Conservation (phyloP, 768 basidiomycete genomes). For the Hortiboletus campestris region DNA sequence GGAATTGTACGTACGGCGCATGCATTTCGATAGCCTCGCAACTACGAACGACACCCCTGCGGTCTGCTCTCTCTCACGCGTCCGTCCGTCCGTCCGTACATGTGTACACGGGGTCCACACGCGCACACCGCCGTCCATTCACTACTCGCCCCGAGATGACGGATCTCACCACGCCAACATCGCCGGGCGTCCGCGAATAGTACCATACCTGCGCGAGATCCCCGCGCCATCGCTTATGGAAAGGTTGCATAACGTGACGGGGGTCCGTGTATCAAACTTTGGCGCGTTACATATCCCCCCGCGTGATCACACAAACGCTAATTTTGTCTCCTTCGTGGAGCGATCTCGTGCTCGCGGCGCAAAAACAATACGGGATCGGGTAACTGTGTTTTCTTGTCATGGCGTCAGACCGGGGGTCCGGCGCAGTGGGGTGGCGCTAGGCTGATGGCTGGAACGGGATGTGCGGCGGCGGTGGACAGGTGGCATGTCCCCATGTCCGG, state of each 20-base stretch:
- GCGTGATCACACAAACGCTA: background rate
- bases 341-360: slow-evolving; percentile 9
- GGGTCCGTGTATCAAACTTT: background rate
- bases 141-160: background rate
- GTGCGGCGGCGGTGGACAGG: slow-evolving; percentile 1
- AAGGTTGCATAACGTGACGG: slow-evolving; percentile 7
- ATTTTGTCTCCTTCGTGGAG: slow-evolving; percentile 1
- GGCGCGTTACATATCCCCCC: background rate
- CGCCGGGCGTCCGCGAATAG: slow-evolving; percentile 6
- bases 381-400: background rate
- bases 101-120: background rate
- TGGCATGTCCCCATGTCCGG: background rate
- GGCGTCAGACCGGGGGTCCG: background rate
- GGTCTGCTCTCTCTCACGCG: too few species aligned
- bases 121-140: background rate
- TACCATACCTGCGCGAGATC: slow-evolving; percentile 10
- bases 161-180: slow-evolving; percentile 1
- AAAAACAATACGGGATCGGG: background rate
- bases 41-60: too few species aligned
- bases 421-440: slow-evolving; percentile 7
- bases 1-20: background rate
- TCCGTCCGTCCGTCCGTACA: background rate
- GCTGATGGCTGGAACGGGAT: background rate
- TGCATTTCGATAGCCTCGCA: background rate
- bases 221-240: slow-evolving; percentile 18